Evolutionary conservation across 441 rosid genomes (phyloP), one percentile per base, ranked within the genome.

Genomic region (Aquilaria agallochum): DNA sequence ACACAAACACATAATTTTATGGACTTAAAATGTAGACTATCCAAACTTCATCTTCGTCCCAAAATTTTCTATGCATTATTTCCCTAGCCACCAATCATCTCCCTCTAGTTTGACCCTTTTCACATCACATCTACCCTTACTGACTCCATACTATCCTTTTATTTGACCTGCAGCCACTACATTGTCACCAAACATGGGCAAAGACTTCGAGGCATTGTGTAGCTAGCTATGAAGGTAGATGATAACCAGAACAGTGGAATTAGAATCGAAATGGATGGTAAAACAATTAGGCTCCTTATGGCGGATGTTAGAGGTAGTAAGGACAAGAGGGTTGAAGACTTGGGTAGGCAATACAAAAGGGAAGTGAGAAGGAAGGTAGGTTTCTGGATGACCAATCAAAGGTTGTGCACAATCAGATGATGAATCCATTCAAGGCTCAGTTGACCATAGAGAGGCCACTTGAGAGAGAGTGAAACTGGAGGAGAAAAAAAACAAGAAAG

Each of bases 171-270:
- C 1, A 20, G 1, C 27, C 27, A 20, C 27, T 20, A 20, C 1
- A 20, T 20, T 20, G 27, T 20, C 27, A 20, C 27, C 27, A 20
- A 20, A 20, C 27, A 20, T 20, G 27, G 0, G 27, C 27, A 20
- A 20, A 20, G 27, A 1, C 27, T 20, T 20, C 27, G 1, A 1
- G 40, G 86, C 74, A 71, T 94, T 96, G 69, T 90, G 98, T 14
- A 94, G 77, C 75, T 94, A 97, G 14, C 98, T 97, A 55, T 94
- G 97, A 58, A 94, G 62, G 65, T 93, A 96, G 40, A 97, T 97
- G 11, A 93, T 95, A 0, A 93, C 97, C 20, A 90, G 86, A 30
- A 93, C 93, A 5, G 66, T 66, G 48, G 90, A 82, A 34, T 84
- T 82, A 11, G 76, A 55, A 14, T 66, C 74, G 15, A 60, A 76